Evolutionary conservation across 2,329 filamentous ascomycete genomes (phyloP).

Genomic region (Ophiosphaerella narmari): DNA sequence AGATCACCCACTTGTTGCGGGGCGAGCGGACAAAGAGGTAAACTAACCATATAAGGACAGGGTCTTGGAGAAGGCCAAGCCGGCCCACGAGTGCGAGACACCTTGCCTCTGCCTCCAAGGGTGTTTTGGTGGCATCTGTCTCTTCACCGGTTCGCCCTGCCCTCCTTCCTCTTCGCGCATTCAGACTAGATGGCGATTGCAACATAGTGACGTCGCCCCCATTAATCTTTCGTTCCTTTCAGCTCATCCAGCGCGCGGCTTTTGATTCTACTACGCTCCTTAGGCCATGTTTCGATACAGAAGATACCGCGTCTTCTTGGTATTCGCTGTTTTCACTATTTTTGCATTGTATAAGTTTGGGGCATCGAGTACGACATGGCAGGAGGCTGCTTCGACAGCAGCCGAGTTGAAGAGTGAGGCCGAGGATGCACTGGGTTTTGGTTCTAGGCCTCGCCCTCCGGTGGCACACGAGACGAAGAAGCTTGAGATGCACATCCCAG

Average conservation of each 20-base stretch:
- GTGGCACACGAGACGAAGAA: conserved; percentile 40
- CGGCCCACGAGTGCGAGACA: conserved; percentile 18
- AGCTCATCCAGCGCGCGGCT: conserved; percentile 11
- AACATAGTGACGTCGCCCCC: conserved; percentile 11
- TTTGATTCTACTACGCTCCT: conserved; percentile 7
- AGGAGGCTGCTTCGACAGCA: conserved; percentile 27
- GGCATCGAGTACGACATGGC: conserved; percentile 50
- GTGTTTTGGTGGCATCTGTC: conserved; percentile 4
- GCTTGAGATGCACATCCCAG: conserved; percentile 37
- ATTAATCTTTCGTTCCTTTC: conserved; percentile 2
- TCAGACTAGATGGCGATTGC: conserved; percentile 23
- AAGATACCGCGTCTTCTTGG: conserved; percentile 64
- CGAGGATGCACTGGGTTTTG: conserved; percentile 19
- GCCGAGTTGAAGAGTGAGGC: conserved; percentile 21
- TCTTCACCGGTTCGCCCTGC: conserved; percentile 7
- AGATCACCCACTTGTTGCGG: not conserved
- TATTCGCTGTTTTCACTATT: conserved; percentile 60
- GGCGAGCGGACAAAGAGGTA: not conserved
- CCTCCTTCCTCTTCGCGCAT: conserved; percentile 7
- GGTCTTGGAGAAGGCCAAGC: conserved; percentile 25
- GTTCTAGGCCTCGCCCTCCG: conserved; percentile 27
- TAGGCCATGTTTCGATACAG: conserved; percentile 61
- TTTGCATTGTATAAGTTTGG: conserved; percentile 60
- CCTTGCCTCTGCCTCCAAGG: conserved; percentile 1
- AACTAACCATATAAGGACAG: conserved; percentile 1